Evolutionary conservation across 176 grass and related monocot genomes (phyloP).

Genomic region (Themeda triandra): DNA sequence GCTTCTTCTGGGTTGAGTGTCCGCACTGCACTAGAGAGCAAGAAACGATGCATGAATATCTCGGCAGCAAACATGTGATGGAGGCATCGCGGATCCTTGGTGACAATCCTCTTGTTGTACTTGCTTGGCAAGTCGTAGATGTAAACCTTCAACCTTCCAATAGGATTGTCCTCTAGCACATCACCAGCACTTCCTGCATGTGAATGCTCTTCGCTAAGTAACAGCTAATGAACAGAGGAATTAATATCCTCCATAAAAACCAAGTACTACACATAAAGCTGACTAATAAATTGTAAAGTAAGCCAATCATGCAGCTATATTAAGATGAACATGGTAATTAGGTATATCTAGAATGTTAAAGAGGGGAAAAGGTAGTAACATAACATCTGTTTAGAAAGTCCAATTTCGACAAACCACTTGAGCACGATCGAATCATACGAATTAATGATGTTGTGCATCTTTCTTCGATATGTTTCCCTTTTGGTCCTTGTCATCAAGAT

Average conservation of each 20-base stretch:
- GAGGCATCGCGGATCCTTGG: slow-evolving; percentile 69
- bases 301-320: not conserved
- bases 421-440: not conserved
- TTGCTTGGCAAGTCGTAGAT: slow-evolving; percentile 76
- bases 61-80: slow-evolving; percentile 88
- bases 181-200: slow-evolving; percentile 78
- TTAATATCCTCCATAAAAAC: not conserved
- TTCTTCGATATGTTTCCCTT: not conserved
- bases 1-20: slow-evolving; percentile 77
- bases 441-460: not conserved
- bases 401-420: not conserved
- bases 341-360: not conserved
- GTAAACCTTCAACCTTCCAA: slow-evolving; percentile 71
- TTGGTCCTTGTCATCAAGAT: not conserved
- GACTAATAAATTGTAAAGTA: not conserved
- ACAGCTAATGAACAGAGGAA: not conserved
- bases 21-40: slow-evolving; percentile 69
- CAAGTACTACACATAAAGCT: not conserved
- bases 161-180: slow-evolving; percentile 83
- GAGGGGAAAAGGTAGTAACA: not conserved
- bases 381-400: not conserved
- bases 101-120: slow-evolving; percentile 77
- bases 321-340: not conserved
- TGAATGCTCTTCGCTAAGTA: slow-evolving; percentile 24
- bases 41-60: slow-evolving; percentile 85